phyloP scores from a whole-genome alignment of 2,329 filamentous ascomycete genomes.

The Neofusicoccum umdonicola region DNA sequence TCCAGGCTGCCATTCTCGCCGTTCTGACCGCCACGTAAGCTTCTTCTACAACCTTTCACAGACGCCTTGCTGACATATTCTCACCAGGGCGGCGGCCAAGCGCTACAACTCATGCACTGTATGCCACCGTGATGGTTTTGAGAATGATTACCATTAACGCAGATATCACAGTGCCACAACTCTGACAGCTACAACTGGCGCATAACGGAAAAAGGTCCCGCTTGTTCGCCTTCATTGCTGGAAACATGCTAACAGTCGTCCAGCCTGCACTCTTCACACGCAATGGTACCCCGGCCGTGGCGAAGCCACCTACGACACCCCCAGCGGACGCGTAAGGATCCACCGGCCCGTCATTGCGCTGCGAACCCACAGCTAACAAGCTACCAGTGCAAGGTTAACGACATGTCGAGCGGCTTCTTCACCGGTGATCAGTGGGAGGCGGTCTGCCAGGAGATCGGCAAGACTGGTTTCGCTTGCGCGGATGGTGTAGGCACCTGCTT shows the following conservation, averaged over 20 bases:
- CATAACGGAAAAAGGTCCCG: not conserved
- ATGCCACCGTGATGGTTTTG: too few species aligned
- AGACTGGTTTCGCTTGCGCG: not conserved
- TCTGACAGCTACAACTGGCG: conserved; percentile 5
- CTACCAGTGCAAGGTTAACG: not conserved
- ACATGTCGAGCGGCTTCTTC: not conserved
- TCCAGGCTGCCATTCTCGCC: not conserved
- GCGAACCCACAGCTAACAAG: not conserved
- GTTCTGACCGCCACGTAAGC: not conserved
- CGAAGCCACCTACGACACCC: not conserved
- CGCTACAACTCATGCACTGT: not conserved
- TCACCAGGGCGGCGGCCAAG: not conserved
- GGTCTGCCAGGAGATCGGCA: not conserved
- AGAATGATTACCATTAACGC: too few species aligned
- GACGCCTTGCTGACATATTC: not conserved
- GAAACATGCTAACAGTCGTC: too few species aligned
- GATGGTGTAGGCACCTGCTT: not conserved
- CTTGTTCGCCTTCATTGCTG: too few species aligned
- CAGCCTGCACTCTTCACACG: not conserved
- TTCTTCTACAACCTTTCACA: not conserved
- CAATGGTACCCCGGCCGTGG: not conserved
- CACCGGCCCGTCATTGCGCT: not conserved
- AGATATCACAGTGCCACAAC: not conserved
- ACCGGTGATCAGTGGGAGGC: not conserved
- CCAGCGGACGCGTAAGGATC: not conserved